These are phyloP conservation scores for Globisporangium uncinulatum DNA, from an alignment of 352 stramenopile species.

Conservation along the genomic window DNA sequence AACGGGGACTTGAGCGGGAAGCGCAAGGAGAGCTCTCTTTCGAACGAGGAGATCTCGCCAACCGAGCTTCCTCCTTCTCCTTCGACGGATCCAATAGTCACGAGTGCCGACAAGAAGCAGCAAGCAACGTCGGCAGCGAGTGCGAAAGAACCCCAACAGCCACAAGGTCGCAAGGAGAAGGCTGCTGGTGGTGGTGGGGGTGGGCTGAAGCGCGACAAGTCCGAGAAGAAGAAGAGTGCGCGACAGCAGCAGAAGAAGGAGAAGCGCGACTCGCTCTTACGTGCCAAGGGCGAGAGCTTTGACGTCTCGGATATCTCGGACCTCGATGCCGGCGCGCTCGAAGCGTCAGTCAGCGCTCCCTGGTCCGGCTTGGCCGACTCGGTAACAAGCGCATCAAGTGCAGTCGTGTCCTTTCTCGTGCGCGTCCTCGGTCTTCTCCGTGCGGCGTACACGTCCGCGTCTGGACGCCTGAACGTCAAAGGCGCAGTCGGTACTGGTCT, in stretches of 20 bases:
- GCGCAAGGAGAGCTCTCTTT: neutral
- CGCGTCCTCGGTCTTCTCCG: neutral
- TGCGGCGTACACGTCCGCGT: slow-evolving; percentile 8
- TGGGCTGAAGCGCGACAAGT: slow-evolving; percentile 11
- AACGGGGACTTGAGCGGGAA: neutral
- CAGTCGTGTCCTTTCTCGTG: neutral
- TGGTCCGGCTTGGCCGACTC: neutral
- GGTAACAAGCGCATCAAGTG: neutral
- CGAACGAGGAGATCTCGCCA: slow-evolving; percentile 13
- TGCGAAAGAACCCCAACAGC: neutral
- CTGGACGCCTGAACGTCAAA: slow-evolving; percentile 34
- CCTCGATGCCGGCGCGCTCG: slow-evolving; percentile 6
- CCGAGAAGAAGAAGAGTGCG: slow-evolving; percentile 34
- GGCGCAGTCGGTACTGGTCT: slow-evolving; percentile 26
- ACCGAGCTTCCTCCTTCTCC: slow-evolving; percentile 4
- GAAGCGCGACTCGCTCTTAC: slow-evolving; percentile 37
- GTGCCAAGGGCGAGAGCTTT: slow-evolving; percentile 28
- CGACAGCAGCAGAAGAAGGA: slow-evolving; percentile 46
- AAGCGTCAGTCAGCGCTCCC: neutral
- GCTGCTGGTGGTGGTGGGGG: neutral
- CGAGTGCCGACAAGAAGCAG: slow-evolving; percentile 3
- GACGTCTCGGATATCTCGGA: slow-evolving; percentile 23
- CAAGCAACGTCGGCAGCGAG: neutral
- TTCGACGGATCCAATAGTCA: neutral
- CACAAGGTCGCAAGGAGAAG: slow-evolving; percentile 40